Evolutionary conservation across 169 alveolate genomes (phyloP), one percentile per base, ranked within the genome.

Genomic region (Plasmodium berghei): DNA sequence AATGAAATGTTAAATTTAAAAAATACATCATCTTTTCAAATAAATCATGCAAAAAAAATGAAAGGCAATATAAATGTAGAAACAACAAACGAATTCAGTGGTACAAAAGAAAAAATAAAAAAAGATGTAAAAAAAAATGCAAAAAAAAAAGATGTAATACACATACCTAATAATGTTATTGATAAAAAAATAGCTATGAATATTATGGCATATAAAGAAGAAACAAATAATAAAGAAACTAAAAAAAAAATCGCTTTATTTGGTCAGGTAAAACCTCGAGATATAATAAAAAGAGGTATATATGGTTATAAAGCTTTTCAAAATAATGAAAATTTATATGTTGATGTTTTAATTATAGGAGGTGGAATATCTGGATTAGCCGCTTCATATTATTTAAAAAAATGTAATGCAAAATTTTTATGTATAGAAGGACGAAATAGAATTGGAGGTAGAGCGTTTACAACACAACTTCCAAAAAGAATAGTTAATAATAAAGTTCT

Each of bases 341-440:
- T 58, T 2, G 96, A 93, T 73, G 96, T 94, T 2, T 87, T 94
- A 48, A 87, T 94, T 64, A 91, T 94, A 59, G 96, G 96, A 9
- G 95, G 94, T 1, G 96, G 96, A 0, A 67, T 94, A 56, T 73
- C 95, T 8, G 96, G 96, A 1, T 92, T 94, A 10, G 94, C 92
- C 55, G 96, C 96, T 26, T 86, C 95, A 10, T 92, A 73, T 86
- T 92, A 92, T 58, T 92, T 94, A 74, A 73, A 59, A 55, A 72
- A 87, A 46, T 85, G 94, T 49, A 92, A 89, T 24, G 92, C 88
- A n/a, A 70, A 75, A 9, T 70, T 92, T 46, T 61, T 88, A 49
- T 83, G 89, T n/a, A 56, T 94, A 10, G 96, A 94, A 64, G 96
- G 94, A 0, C 55, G 96, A 22, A 77, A 94, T 69, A 52, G 96